Evolutionary conservation across 768 basidiomycete species (phyloP).

Genomic region (Psilocybe azurescens): DNA sequence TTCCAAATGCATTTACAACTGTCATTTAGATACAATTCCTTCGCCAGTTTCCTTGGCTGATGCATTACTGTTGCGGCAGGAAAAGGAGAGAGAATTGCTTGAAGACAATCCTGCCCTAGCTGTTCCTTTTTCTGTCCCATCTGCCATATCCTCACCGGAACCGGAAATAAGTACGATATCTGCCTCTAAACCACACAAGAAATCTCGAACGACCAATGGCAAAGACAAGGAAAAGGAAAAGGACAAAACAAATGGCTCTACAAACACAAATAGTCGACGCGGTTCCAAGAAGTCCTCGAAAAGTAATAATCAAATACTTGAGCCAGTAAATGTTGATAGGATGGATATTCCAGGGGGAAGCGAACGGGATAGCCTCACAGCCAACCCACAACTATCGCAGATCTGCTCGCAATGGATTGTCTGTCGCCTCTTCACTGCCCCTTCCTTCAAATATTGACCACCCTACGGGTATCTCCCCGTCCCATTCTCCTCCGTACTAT

Average conservation of each 20-base stretch:
- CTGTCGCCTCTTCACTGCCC: slow-evolving; percentile 21
- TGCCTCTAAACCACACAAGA: slow-evolving; percentile 26
- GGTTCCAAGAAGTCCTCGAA: slow-evolving; percentile 17
- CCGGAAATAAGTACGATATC: slow-evolving; percentile 25
- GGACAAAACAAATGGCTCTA: slow-evolving; percentile 31
- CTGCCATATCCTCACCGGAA: slow-evolving; percentile 25
- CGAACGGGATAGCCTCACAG: not conserved
- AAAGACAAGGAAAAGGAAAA: slow-evolving; percentile 26
- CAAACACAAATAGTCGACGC: slow-evolving; percentile 25
- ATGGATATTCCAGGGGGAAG: slow-evolving; percentile 1
- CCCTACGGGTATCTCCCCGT: slow-evolving; percentile 12
- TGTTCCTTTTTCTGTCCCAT: slow-evolving; percentile 30
- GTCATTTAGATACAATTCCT: slow-evolving; percentile 66
- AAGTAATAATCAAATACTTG: slow-evolving; percentile 1
- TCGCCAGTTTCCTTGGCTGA: slow-evolving; percentile 60
- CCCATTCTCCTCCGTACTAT: slow-evolving; percentile 20
- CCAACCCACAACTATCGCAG: slow-evolving; percentile 17
- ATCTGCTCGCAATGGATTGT: slow-evolving; percentile 23
- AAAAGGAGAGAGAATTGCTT: slow-evolving; percentile 40
- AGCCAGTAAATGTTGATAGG: slow-evolving; percentile 3
- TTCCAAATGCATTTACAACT: not conserved
- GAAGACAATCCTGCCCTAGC: slow-evolving; percentile 63
- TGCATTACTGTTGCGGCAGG: slow-evolving; percentile 53
- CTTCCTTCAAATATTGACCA: slow-evolving; percentile 28
- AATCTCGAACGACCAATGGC: slow-evolving; percentile 42